Evolutionary conservation across 129 eudicot genomes (phyloP).

Genomic region (Lonicera japonica): DNA sequence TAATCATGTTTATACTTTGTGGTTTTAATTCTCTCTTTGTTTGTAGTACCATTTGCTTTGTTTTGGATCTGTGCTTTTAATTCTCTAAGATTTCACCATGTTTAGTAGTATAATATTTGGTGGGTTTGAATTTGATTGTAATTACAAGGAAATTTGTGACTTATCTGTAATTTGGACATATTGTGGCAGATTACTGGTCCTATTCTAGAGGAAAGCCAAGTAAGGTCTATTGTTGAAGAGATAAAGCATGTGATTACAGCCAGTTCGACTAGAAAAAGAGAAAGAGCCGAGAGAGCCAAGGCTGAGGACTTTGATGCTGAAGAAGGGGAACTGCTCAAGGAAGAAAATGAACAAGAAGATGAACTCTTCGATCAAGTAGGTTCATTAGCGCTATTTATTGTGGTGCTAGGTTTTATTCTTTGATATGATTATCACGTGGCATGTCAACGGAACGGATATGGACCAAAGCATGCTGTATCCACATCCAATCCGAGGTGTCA

Average conservation of each 20-base stretch:
- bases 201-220: constrained; percentile 78
- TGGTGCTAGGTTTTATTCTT: no score
- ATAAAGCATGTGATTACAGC: constrained; percentile 80
- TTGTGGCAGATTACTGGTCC: constrained; percentile 65
- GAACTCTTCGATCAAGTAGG: constrained; percentile 87
- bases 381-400: neutral
- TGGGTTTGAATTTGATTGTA: neutral
- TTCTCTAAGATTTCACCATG: neutral
- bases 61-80: neutral
- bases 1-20: neutral
- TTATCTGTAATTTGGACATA: neutral
- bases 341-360: constrained; percentile 96
- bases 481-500: no score
- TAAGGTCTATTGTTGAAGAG: constrained; percentile 86
- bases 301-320: constrained; percentile 99
- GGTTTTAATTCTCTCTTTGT: constrained; percentile 4
- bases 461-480: no score
- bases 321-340: constrained; percentile 84
- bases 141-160: neutral
- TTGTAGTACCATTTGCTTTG: neutral
- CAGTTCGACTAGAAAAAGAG: constrained; percentile 75
- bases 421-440: no score
- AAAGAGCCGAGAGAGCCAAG: constrained; percentile 79
- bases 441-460: no score
- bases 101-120: no score